phyloP scores from a whole-genome alignment of 495 filamentous ascomycete genomes.

The Hypoxylon subgilvum region DNA sequence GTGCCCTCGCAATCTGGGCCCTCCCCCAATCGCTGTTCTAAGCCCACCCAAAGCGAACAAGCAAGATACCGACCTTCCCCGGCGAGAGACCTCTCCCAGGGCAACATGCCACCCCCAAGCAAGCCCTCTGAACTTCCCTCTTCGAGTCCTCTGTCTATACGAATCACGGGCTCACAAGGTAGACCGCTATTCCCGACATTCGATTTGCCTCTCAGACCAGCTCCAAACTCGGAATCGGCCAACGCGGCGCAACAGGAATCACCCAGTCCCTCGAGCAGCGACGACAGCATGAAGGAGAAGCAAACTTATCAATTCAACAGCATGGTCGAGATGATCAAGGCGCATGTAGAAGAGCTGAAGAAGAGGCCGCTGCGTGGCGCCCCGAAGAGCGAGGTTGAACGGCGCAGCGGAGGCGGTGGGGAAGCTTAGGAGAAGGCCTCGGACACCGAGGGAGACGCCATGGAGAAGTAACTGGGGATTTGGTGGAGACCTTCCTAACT shows the following conservation, averaged over 20 bases:
- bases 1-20: background rate
- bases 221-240: background rate
- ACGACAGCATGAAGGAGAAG: background rate
- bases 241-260: background rate
- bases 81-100: no score
- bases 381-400: background rate
- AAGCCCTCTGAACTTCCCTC: background rate
- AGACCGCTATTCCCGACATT: background rate
- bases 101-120: background rate
- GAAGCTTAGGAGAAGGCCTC: background rate
- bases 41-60: background rate
- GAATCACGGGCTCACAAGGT: background rate
- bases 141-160: background rate
- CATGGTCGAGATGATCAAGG: slow-evolving; percentile 5
- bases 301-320: background rate
- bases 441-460: no score
- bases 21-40: background rate
- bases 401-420: background rate
- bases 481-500: no score
- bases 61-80: background rate
- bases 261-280: background rate
- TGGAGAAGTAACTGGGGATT: no score
- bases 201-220: background rate
- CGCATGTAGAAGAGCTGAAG: slow-evolving; percentile 10
- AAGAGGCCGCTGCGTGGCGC: background rate